A percentile compares a stretch with the other conserved stretches of the same genome.
phyloP scores from a whole-genome alignment of 2,329 filamentous ascomycete genomes.

The Aspergillus viridinutans region DNA sequence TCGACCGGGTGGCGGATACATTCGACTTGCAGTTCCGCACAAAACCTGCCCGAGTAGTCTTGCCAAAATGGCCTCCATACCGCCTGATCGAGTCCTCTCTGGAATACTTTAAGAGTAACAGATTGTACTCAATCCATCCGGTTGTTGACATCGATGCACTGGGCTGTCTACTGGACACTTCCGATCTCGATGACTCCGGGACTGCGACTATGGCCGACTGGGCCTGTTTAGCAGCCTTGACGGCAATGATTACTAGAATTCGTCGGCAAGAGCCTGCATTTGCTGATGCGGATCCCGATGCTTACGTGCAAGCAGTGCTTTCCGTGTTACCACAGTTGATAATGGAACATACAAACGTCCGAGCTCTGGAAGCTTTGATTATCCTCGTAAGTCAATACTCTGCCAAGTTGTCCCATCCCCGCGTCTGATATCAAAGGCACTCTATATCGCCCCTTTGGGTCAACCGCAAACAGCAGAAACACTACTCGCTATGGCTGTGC shows the following conservation, averaged over 20 bases:
- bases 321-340: slow-evolving; percentile 17
- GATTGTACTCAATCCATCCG: slow-evolving; percentile 23
- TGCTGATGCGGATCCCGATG: slow-evolving; percentile 15
- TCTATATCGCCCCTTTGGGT: slow-evolving; percentile 20
- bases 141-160: slow-evolving; percentile 16
- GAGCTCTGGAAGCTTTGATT: slow-evolving; percentile 19
- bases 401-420: neutral
- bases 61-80: slow-evolving; percentile 13
- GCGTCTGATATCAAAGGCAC: slow-evolving; percentile 6
- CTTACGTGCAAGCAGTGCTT: slow-evolving; percentile 18
- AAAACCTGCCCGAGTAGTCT: neutral
- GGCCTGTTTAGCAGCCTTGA: slow-evolving; percentile 21
- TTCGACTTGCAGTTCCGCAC: slow-evolving; percentile 6
- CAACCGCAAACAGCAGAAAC: slow-evolving; percentile 19
- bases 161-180: slow-evolving; percentile 9
- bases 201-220: slow-evolving; percentile 5
- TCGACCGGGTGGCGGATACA: slow-evolving; percentile 4
- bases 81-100: slow-evolving; percentile 13
- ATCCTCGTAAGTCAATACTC: slow-evolving; percentile 13
- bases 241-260: slow-evolving; percentile 21
- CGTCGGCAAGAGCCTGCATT: slow-evolving; percentile 19
- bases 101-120: slow-evolving; percentile 15
- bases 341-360: slow-evolving; percentile 15
- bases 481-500: slow-evolving; percentile 19
- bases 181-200: slow-evolving; percentile 6